Evolutionary conservation across 768 basidiomycete species (phyloP).

Genomic region (Piloderma croceum): DNA sequence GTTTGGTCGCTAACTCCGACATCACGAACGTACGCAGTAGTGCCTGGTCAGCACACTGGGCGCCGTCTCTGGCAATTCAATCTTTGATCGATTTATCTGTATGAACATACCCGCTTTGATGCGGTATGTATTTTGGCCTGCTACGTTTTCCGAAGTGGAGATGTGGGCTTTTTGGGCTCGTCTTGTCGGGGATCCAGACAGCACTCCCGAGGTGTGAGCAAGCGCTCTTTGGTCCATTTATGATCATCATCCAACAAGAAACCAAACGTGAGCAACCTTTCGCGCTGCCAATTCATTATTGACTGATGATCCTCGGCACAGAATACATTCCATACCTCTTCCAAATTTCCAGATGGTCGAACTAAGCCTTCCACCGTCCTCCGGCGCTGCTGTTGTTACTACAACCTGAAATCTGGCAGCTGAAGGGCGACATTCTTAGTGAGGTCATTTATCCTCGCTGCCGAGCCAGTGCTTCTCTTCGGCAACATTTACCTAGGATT

Average conservation of each 20-base stretch:
- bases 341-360: conserved; percentile 94
- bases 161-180: too few species aligned
- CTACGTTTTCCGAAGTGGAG: too few species aligned
- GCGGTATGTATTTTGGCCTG: too few species aligned
- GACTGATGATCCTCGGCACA: conserved; percentile 24
- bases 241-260: conserved; percentile 83
- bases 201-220: conserved; percentile 73
- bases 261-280: conserved; percentile 66
- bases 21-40: conserved; percentile 59
- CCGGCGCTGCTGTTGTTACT: conserved; percentile 79
- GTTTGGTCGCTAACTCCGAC: too few species aligned
- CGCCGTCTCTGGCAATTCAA: conserved; percentile 90
- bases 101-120: conserved; percentile 91
- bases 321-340: conserved; percentile 98
- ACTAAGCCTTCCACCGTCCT: conserved; percentile 70
- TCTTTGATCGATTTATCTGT: conserved; percentile 96
- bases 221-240: conserved; percentile 81
- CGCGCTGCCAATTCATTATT: background rate
- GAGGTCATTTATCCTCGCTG: too few species aligned
- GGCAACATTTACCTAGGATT: too few species aligned
- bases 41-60: conserved; percentile 81
- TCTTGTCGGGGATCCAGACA: conserved; percentile 63
- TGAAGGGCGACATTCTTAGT: conserved; percentile 91
- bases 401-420: conserved; percentile 83
- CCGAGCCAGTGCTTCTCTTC: too few species aligned